These are phyloP conservation scores for Cetradonia linearis DNA, from an alignment of 495 filamentous ascomycete genomes.

Conservation along the genomic window DNA sequence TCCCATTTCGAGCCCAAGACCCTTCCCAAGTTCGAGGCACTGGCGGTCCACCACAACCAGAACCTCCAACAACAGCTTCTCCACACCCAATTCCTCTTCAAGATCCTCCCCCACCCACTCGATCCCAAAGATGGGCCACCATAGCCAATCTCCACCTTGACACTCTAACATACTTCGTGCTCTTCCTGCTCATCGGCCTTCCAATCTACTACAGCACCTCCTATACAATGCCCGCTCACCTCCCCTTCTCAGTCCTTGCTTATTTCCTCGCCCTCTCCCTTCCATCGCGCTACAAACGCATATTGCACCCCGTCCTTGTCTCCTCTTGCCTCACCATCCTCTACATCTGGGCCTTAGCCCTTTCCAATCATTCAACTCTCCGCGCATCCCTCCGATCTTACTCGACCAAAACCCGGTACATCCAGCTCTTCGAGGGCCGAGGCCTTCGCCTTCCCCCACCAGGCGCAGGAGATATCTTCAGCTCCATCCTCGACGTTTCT, in stretches of 20 bases:
- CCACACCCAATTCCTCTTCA: conserved; percentile 22
- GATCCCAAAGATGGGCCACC: conserved; percentile 38
- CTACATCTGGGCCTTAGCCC: conserved; percentile 37
- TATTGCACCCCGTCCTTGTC: conserved; percentile 44
- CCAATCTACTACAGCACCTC: conserved; percentile 39
- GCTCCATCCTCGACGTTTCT: conserved; percentile 39
- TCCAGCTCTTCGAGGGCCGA: conserved; percentile 33
- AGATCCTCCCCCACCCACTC: conserved; percentile 33
- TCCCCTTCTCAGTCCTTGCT: conserved; percentile 38
- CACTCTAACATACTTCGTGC: conserved; percentile 29
- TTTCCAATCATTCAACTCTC: conserved; percentile 29
- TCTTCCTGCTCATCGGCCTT: conserved; percentile 40
- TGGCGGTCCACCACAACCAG: conserved; percentile 30
- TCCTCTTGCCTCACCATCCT: conserved; percentile 38
- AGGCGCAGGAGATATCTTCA: conserved; percentile 43
- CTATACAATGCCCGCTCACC: conserved; percentile 46
- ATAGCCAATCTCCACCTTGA: conserved; percentile 35
- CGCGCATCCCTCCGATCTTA: conserved; percentile 32
- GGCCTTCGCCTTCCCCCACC: conserved; percentile 24
- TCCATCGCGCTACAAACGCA: conserved; percentile 34
- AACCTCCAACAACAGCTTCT: conserved; percentile 8
- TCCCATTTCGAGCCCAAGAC: conserved; percentile 31
- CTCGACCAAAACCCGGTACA: conserved; percentile 37
- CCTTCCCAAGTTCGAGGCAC: conserved; percentile 31
- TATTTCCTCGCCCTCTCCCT: conserved; percentile 40